Evolutionary conservation across 352 stramenopile genomes (phyloP), one percentile per base, ranked within the genome.

Genomic region (Phytophthora macrochlamydospora): DNA sequence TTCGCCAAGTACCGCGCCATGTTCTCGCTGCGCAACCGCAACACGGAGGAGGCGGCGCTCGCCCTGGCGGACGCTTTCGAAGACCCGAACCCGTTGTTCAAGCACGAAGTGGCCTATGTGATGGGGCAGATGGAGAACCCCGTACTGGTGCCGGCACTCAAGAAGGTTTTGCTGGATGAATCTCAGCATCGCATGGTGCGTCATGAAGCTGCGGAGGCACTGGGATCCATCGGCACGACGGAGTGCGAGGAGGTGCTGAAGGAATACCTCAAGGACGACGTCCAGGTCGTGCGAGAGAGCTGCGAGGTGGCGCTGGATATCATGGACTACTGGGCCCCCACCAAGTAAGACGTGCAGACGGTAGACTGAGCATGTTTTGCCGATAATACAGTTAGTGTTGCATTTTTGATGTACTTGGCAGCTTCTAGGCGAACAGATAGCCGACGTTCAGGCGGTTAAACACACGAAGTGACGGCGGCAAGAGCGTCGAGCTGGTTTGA

Each of bases 11-110:
- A 99, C 75, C 92, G 96, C 43, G 97, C 97, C 50, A 99, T 99
- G 97, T 99, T 99, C 71, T 98, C 94, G 32, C 75, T 99, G 28
- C 90, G 98, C 30, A 99, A 99, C 87, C 85, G 90, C 56, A 98
- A 97, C 72, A 97, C 86, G 42, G 80, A 89, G 54, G 91, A 97
- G 44, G 89, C 92, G 1, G 90, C 88, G 29, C 65, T 95, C 7
- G 89, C 85, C 24, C 77, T 98, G 2, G 78, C 80, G 2, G 76
- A 84, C 29, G 88, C 76, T 12, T 94, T 97, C 59, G 67, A 75
- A 13, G 91, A 96, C 69, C 56, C 71, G 13, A 95, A 79, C 69
- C 81, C 88, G 35, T 67, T 97, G 7, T 97, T 97, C 67, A 86
- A 90, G 46, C 91, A 97, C 69, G 91, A 98, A 66, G 76, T 98